Conservation (phyloP, 129 eudicot genomes). For the Mikania micrantha region DNA sequence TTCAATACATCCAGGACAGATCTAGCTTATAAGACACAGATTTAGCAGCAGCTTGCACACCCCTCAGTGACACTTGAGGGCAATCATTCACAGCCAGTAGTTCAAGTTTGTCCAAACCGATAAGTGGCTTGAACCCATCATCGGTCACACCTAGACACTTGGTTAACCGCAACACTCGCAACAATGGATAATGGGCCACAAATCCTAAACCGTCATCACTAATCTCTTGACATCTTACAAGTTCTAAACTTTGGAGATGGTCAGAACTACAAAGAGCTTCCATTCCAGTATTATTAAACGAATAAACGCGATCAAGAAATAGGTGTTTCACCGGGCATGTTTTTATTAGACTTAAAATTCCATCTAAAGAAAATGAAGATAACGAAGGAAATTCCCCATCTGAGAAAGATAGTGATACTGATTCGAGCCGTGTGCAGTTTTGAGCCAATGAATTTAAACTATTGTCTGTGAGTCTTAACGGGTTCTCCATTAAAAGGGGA, state of each 20-base stretch:
- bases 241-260: slow-evolving; percentile 53
- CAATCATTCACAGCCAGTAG: slow-evolving; percentile 60
- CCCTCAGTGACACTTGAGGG: slow-evolving; percentile 61
- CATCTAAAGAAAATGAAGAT: slow-evolving; percentile 55
- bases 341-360: slow-evolving; percentile 41
- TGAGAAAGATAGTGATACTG: slow-evolving; percentile 47
- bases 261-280: slow-evolving; percentile 55
- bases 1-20: slow-evolving; percentile 67
- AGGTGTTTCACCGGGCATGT: slow-evolving; percentile 62
- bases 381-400: slow-evolving; percentile 67
- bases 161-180: slow-evolving; percentile 45
- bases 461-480: slow-evolving; percentile 58
- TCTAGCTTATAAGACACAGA: slow-evolving; percentile 65
- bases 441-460: slow-evolving; percentile 63
- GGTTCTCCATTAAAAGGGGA: slow-evolving; percentile 51
- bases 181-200: slow-evolving; percentile 29
- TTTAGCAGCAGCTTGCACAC: slow-evolving; percentile 65
- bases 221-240: slow-evolving; percentile 68
- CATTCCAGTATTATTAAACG: slow-evolving; percentile 67
- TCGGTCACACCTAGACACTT: slow-evolving; percentile 75
- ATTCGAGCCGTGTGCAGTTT: slow-evolving; percentile 54
- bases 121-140: slow-evolving; percentile 53
- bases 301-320: slow-evolving; percentile 50
- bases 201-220: slow-evolving; percentile 65
- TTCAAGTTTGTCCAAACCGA: slow-evolving; percentile 41